Evolutionary conservation across 2,329 filamentous ascomycete species (phyloP).

Genomic region (Pseudogymnoascus sp.): DNA sequence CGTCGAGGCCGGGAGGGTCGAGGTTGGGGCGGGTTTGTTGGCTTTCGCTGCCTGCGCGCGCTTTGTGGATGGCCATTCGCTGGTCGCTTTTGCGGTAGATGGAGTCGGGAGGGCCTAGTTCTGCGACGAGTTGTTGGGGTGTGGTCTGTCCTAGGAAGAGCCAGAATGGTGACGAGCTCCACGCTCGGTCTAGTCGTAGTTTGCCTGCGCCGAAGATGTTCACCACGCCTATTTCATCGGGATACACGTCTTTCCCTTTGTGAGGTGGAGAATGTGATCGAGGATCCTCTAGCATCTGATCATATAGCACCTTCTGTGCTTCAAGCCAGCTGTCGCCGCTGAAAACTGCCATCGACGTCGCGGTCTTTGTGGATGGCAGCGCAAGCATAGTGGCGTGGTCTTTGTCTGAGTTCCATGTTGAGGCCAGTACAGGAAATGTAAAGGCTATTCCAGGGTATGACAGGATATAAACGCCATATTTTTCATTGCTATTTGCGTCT

Average conservation of each 20-base stretch:
- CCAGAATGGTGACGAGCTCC: slow-evolving; percentile 58
- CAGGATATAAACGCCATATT: slow-evolving; percentile 72
- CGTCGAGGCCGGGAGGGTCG: slow-evolving; percentile 40
- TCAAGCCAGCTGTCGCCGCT: slow-evolving; percentile 86
- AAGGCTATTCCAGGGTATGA: slow-evolving; percentile 95
- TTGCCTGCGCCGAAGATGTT: slow-evolving; percentile 70
- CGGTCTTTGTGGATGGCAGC: slow-evolving; percentile 66
- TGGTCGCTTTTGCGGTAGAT: slow-evolving; percentile 90
- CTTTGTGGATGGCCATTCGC: slow-evolving; percentile 76
- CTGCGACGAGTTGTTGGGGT: slow-evolving; percentile 82
- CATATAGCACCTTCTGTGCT: slow-evolving; percentile 69
- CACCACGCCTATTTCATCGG: slow-evolving; percentile 80
- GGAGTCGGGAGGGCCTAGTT: slow-evolving; percentile 86
- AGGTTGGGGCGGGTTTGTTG: slow-evolving; percentile 10
- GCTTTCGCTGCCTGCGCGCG: slow-evolving; percentile 46
- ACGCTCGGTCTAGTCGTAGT: slow-evolving; percentile 69
- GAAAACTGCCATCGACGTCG: slow-evolving; percentile 85
- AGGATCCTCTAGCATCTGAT: slow-evolving; percentile 63
- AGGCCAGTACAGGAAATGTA: slow-evolving; percentile 70
- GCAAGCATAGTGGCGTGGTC: slow-evolving; percentile 85
- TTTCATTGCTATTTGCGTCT: slow-evolving; percentile 40
- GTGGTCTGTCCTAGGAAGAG: slow-evolving; percentile 80
- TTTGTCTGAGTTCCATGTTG: slow-evolving; percentile 65
- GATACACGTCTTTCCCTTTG: slow-evolving; percentile 69
- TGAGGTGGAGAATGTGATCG: slow-evolving; percentile 58